Conservation (phyloP, 2,329 filamentous ascomycete species). For the Lasiodiplodia gonubiensis region DNA sequence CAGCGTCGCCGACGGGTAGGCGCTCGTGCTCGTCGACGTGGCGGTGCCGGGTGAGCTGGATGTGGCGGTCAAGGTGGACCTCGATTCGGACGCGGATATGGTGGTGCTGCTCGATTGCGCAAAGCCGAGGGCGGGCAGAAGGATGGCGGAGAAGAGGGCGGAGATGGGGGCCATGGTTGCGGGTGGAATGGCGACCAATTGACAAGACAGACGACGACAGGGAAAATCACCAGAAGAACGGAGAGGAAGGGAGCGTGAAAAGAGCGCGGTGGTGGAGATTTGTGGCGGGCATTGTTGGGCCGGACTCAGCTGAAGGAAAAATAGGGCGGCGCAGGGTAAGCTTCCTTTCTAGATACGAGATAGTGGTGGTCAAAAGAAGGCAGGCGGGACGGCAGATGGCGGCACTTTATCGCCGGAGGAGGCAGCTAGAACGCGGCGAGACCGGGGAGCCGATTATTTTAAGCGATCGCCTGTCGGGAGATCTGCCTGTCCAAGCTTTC, state of each 20-base stretch:
- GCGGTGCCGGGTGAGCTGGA: neutral
- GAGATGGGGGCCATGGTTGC: constrained; percentile 4
- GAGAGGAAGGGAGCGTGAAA: neutral
- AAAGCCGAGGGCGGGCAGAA: constrained; percentile 9
- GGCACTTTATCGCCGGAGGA: constrained; percentile 9
- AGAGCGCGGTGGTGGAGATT: constrained; percentile 14
- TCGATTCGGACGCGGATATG: neutral
- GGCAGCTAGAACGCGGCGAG: neutral
- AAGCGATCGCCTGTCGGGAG: constrained; percentile 2
- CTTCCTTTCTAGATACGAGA: constrained; percentile 15
- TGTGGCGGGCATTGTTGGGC: constrained; percentile 13
- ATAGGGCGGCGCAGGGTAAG: neutral
- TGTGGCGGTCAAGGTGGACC: neutral
- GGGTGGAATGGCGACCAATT: neutral
- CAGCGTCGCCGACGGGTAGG: constrained; percentile 18
- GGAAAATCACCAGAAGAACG: neutral
- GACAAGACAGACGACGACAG: neutral
- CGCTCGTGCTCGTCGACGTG: neutral
- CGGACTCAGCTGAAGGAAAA: constrained; percentile 8
- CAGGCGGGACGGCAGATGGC: neutral
- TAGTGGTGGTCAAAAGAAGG: constrained; percentile 13
- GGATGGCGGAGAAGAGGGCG: neutral
- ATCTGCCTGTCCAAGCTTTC: neutral
- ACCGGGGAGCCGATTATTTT: neutral
- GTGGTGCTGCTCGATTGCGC: neutral